Evolutionary conservation across 2,329 filamentous ascomycete genomes (phyloP).

Genomic region (Dactylellina parvicollis): DNA sequence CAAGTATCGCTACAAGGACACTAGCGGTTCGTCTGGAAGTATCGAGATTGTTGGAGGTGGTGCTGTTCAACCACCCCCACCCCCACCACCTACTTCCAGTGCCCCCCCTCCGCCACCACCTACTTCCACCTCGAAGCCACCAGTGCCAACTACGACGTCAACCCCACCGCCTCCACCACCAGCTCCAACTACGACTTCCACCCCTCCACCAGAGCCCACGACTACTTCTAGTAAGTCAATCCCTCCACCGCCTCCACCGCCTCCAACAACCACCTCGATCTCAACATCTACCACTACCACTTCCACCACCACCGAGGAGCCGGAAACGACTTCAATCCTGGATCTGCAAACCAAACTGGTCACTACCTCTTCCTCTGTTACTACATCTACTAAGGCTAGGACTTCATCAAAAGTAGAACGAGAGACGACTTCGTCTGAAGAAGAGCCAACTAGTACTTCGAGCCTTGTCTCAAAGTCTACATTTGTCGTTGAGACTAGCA

Average conservation of each 20-base stretch:
- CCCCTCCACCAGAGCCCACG: conserved; percentile 18
- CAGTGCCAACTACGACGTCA: not conserved
- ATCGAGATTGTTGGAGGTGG: conserved; percentile 81
- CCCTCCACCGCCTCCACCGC: conserved; percentile 16
- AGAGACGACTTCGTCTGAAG: conserved; percentile 4
- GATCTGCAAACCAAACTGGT: conserved; percentile 16
- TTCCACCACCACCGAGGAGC: conserved; percentile 30
- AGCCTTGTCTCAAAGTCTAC: conserved; percentile 17
- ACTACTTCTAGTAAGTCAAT: conserved; percentile 41
- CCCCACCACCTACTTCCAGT: conserved; percentile 5
- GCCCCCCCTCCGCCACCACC: conserved; percentile 29
- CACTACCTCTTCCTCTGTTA: not conserved
- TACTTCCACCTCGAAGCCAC: conserved; percentile 18
- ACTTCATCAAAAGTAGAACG: conserved; percentile 17
- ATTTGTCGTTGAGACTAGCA: conserved; percentile 14
- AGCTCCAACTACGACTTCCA: conserved; percentile 3
- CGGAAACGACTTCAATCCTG: conserved; percentile 31
- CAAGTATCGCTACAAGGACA: conserved; percentile 82
- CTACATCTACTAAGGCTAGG: conserved; percentile 23
- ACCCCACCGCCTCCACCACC: conserved; percentile 11
- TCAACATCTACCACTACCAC: conserved; percentile 16
- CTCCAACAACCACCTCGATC: conserved; percentile 15
- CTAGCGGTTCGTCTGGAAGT: conserved; percentile 79
- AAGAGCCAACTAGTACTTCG: not conserved
- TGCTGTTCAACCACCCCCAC: conserved; percentile 64